Evolutionary conservation across 1,139 yeast species (phyloP), one percentile per base, ranked within the genome.

Genomic region (Magnusiomyces sp.): DNA sequence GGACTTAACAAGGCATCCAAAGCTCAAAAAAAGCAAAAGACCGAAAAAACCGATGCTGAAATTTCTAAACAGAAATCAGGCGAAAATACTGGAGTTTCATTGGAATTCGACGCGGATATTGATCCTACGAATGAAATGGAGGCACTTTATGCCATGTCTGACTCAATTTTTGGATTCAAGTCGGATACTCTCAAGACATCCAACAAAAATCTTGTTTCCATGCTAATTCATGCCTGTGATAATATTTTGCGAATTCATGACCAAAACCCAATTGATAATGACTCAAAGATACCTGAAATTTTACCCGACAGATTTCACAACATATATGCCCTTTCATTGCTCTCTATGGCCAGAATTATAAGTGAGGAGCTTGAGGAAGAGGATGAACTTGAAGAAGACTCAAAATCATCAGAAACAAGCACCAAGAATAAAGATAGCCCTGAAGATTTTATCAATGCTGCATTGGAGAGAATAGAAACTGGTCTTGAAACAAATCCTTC

Each of bases 161-260:
- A 63, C 4, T 73, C 83, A 2, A 80, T 77, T 16, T 76, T 76
- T 20, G 47, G 77, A 76, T 56, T 88, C 76, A 63, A 69, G 75
- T 48, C 51, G 55, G 77, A 53, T 10, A 51, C 50, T 31, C 63
- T 60, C 6, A 59, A 59, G 20, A 51, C 88, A 20, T 31, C 44
- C 6, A 17, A 27, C 6, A 20, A 14, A 14, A 39, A 46, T 16
- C 20, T 17, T 19, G 38, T 34, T 7, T 31, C 41, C 42, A 42
- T 49, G 39, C 27, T 92, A 4, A 78, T 92, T 19, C 96, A 92
- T 61, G 97, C 92, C 65, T 85, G 96, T 67, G 97, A 90, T 40
- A 51, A 47, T 37, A 47, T 51, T 40, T 36, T 51, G 39, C 32
- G 54, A 36, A 42, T 51, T 34, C 52, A 51, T 38, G 44, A 47